phyloP scores from a whole-genome alignment of 306 rosid genomes.

The Vigna trinervia region DNA sequence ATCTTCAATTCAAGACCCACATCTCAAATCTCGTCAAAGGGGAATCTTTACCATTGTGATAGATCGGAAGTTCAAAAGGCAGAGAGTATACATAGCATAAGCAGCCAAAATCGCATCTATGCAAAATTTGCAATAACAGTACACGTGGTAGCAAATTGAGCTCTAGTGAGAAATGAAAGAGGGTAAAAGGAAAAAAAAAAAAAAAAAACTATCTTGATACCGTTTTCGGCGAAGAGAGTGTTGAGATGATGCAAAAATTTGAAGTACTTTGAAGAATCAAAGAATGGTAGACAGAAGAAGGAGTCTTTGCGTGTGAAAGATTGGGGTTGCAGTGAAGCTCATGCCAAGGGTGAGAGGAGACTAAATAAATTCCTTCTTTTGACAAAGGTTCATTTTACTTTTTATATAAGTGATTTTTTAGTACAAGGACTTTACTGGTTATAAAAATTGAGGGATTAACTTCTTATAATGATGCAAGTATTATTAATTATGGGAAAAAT shows the following conservation, averaged over 20 bases:
- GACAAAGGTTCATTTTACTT: not conserved
- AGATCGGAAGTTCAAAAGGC: not conserved
- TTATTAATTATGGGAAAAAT: too few species aligned
- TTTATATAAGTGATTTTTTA: not conserved
- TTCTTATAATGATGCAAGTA: too few species aligned
- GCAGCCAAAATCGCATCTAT: not conserved
- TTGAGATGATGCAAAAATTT: not conserved
- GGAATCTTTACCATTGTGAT: not conserved
- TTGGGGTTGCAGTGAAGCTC: not conserved
- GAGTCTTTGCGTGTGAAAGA: not conserved
- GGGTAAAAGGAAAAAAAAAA: not conserved
- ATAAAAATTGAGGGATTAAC: too few species aligned
- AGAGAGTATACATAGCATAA: not conserved
- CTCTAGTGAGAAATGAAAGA: not conserved
- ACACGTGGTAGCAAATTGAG: not conserved
- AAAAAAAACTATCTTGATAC: not conserved
- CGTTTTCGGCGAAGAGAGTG: not conserved
- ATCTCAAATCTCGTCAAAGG: not conserved
- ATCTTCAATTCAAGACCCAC: constrained; percentile 17
- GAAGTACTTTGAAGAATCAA: not conserved
- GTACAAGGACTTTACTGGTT: not conserved
- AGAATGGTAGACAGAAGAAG: not conserved
- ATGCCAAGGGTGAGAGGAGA: not conserved
- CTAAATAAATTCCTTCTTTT: not conserved
- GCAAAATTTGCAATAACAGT: not conserved